A percentile compares a stretch with the other conserved stretches of the same genome.
Conservation (phyloP, 495 filamentous ascomycete genomes). For the Penicillium antarcticum region DNA sequence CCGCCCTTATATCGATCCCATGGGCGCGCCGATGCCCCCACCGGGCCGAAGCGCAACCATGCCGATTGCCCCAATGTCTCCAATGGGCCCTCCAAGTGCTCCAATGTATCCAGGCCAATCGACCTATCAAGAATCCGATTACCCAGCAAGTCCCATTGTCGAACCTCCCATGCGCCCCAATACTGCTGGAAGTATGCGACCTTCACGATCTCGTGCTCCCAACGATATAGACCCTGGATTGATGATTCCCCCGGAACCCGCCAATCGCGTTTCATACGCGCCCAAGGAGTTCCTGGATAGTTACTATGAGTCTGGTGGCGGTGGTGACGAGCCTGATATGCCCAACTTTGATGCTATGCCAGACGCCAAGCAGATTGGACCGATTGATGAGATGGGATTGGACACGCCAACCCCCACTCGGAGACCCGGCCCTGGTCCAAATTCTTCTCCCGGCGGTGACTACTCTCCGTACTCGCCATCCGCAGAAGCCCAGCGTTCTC, state of each 20-base stretch:
- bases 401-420: conserved; percentile 27
- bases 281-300: conserved; percentile 38
- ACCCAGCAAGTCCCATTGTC: conserved; percentile 10
- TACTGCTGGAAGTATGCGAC: conserved; percentile 25
- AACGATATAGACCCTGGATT: conserved; percentile 13
- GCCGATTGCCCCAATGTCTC: conserved; percentile 20
- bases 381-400: conserved; percentile 51
- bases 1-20: conserved; percentile 24
- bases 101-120: conserved; percentile 32
- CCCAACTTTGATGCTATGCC: conserved; percentile 73
- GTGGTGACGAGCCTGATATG: conserved; percentile 53
- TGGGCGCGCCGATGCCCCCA: conserved; percentile 26
- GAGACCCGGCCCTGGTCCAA: conserved; percentile 12
- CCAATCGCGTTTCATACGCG: conserved; percentile 24
- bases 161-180: conserved; percentile 22
- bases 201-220: conserved; percentile 7
- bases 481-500: conserved; percentile 45
- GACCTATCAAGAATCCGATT: conserved; percentile 30
- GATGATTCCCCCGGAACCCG: conserved; percentile 14
- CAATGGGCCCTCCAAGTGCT: conserved; percentile 7
- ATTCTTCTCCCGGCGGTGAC: conserved; percentile 19
- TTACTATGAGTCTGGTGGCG: conserved; percentile 31
- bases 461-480: conserved; percentile 37
- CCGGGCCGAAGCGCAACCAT: conserved; percentile 39
- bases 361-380: conserved; percentile 25